A percentile compares a stretch with the other conserved stretches of the same genome.
Evolutionary conservation across 768 basidiomycete genomes (phyloP).

Genomic region (Russula olivacea): DNA sequence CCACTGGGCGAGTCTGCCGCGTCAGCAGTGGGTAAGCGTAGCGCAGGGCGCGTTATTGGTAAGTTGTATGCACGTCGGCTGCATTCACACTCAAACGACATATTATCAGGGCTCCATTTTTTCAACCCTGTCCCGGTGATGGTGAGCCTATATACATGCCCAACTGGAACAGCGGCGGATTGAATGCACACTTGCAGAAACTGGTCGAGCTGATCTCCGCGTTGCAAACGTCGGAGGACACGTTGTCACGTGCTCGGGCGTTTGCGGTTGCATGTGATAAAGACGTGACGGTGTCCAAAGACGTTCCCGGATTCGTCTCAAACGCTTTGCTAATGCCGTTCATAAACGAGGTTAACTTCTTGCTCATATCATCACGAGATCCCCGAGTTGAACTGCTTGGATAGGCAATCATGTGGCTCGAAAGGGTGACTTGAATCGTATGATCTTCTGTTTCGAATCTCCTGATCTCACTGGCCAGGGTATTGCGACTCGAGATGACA

Average conservation of each 20-base stretch:
- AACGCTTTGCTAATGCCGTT: conserved; percentile 96
- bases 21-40: conserved; percentile 56
- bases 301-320: conserved; percentile 93
- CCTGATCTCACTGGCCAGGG: conserved; percentile 35
- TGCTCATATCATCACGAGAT: neutral
- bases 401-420: conserved; percentile 87
- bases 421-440: conserved; percentile 50
- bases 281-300: conserved; percentile 86
- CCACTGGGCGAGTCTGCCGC: conserved; percentile 50
- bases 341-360: conserved; percentile 71
- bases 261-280: conserved; percentile 91
- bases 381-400: neutral
- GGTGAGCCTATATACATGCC: conserved; percentile 45
- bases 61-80: conserved; percentile 25
- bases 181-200: conserved; percentile 42
- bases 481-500: conserved; percentile 88
- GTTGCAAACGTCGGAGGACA: conserved; percentile 78
- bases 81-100: neutral
- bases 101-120: conserved; percentile 69
- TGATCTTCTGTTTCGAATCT: neutral
- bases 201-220: conserved; percentile 93
- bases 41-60: conserved; percentile 79
- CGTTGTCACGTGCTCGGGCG: conserved; percentile 65
- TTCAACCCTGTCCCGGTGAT: conserved; percentile 97
- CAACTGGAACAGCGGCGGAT: neutral